phyloP scores from a whole-genome alignment of 176 grass and related monocot genomes.

The Avena insularis region DNA sequence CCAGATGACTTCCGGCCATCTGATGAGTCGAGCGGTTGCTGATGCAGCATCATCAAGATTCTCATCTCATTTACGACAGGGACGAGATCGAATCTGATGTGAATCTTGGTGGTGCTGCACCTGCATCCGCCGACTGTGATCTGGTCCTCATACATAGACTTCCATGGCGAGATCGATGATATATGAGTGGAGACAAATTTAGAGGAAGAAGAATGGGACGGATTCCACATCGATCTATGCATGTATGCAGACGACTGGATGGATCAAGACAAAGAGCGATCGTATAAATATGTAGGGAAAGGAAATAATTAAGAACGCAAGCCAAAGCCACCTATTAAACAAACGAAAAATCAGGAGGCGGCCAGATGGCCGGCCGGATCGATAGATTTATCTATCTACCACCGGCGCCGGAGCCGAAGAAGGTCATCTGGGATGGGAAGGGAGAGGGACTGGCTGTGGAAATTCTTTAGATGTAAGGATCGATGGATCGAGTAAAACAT shows the following conservation, averaged over 20 bases:
- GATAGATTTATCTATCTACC: background rate
- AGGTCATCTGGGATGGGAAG: background rate
- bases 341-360: slow-evolving; percentile 19
- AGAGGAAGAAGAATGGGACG: background rate
- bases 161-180: background rate
- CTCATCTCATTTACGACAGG: slow-evolving; percentile 48
- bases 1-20: background rate
- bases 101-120: slow-evolving; percentile 96
- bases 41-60: slow-evolving; percentile 99
- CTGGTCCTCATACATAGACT: background rate
- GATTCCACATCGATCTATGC: background rate
- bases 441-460: background rate
- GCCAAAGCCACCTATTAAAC: background rate
- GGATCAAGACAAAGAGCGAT: slow-evolving; percentile 27
- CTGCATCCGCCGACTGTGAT: slow-evolving; percentile 66
- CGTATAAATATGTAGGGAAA: background rate
- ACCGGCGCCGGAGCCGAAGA: background rate
- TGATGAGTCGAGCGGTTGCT: slow-evolving; percentile 59
- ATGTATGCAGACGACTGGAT: background rate
- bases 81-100: slow-evolving; percentile 54
- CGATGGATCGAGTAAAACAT: background rate
- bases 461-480: background rate
- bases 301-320: background rate
- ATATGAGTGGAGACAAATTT: background rate
- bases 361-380: background rate